phyloP scores from a whole-genome alignment of 1,139 yeast species.

The Lodderomyces theae region DNA sequence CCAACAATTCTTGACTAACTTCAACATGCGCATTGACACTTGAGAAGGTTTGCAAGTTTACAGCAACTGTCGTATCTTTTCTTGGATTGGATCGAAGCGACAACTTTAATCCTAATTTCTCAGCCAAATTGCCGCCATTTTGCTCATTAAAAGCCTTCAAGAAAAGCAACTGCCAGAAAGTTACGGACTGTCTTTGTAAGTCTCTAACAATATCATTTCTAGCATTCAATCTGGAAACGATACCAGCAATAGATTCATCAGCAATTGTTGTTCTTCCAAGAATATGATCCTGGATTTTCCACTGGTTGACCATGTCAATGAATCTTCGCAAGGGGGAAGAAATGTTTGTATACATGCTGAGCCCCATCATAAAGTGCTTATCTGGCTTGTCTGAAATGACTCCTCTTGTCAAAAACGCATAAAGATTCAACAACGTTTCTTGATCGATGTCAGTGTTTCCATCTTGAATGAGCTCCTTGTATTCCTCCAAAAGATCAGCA shows the following conservation, averaged over 20 bases:
- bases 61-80: conserved; percentile 24
- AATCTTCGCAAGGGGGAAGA: conserved; percentile 90
- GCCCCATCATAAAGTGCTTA: conserved; percentile 65
- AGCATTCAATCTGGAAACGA: conserved; percentile 11
- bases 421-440: conserved; percentile 7
- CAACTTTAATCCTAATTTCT: conserved; percentile 19
- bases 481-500: conserved; percentile 33
- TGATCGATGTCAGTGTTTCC: conserved; percentile 18
- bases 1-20: conserved; percentile 20
- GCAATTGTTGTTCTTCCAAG: conserved; percentile 10
- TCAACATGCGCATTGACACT: conserved; percentile 25
- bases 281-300: conserved; percentile 41
- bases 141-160: conserved; percentile 27
- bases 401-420: conserved; percentile 27
- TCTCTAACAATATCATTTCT: conserved; percentile 20
- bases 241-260: conserved; percentile 7
- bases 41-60: conserved; percentile 28
- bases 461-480: conserved; percentile 20
- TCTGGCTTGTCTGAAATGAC: conserved; percentile 24
- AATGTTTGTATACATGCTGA: conserved; percentile 63
- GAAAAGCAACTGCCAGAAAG: conserved; percentile 42
- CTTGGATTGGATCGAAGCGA: conserved; percentile 28
- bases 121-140: conserved; percentile 18
- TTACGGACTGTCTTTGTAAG: conserved; percentile 24
- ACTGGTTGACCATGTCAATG: conserved; percentile 78